Base-by-base conservation (phyloP, 495 filamentous ascomycete species). In the Hypoxylon subgilvum region DNA sequence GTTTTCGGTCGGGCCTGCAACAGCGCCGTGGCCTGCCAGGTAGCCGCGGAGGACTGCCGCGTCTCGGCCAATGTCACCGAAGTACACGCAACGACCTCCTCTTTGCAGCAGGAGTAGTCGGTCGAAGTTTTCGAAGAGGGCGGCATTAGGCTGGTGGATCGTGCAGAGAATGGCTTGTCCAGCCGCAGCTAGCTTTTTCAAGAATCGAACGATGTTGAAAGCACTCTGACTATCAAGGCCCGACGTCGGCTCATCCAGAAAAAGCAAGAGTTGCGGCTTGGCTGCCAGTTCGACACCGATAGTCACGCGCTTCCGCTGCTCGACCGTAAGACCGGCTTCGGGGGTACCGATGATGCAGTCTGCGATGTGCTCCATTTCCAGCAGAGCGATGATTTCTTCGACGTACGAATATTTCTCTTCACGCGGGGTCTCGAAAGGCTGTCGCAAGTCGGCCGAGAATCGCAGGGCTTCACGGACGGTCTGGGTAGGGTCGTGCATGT, bases 121-220 rank as follows among this genome's bases (percentile, higher is more conserved):
- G 65, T 92, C 88, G 64, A 80, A 90, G 60, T 88, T 87, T 66
- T 94, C 86, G 60, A 97, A 96, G 0, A 97, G 79, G 0, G 89
- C 87, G 2, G 89, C 84, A 65, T 89, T 89, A 12, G 92, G 92
- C 61, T 97, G 92, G 70, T 96, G 92, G 59, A 96, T 97, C 0
- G 92, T 96, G 72, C 88, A 91, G 1, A 96, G 82, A 67, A 96
- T 90, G 13, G 92, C 91, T 63, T 96, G 91, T 1, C 92, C 92
- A 31, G 86, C 85, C 0, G 82, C 84, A 1, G 91, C 86, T 7
- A 96, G 81, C 74, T 95, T 96, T 41, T 86, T 86, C 43, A 96
- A 72, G 79, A 96, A 96, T 39, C 88, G 86, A 10, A 96, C 85
- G 55, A 96, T 96, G 56, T 92, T 92, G 77, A 90, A 96, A 2